phyloP scores from a whole-genome alignment of 306 rosid species.

The Alnus glutinosa region DNA sequence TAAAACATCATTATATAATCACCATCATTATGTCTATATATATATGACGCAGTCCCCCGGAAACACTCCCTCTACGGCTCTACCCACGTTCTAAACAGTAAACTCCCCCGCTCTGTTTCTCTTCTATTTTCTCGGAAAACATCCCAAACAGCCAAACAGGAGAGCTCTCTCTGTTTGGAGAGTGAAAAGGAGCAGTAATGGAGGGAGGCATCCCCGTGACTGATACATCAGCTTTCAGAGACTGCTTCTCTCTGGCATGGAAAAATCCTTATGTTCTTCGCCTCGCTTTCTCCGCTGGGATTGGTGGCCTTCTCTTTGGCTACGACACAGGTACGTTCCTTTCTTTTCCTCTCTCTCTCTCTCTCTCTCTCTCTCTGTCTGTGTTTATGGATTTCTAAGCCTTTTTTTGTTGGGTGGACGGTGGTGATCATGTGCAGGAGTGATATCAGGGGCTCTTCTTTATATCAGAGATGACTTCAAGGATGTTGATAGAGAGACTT shows the following conservation, averaged over 20 bases:
- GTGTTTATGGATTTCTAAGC: background rate
- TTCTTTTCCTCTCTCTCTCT: background rate
- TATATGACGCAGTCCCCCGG: no score
- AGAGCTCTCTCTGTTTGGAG: background rate
- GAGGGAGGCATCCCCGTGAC: slow-evolving; percentile 53
- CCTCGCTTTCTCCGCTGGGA: slow-evolving; percentile 70
- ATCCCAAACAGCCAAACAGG: background rate
- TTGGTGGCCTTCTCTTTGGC: slow-evolving; percentile 70
- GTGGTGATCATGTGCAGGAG: slow-evolving; percentile 39
- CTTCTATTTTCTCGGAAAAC: background rate
- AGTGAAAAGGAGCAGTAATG: background rate
- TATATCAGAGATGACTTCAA: slow-evolving; percentile 63
- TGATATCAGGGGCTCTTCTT: slow-evolving; percentile 62
- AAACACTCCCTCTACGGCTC: no score
- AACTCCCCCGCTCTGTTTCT: background rate
- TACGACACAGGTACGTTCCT: slow-evolving; percentile 50
- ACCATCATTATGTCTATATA: no score
- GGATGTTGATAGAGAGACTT: slow-evolving; percentile 37
- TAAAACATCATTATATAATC: no score
- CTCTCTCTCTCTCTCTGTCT: background rate
- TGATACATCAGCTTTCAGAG: slow-evolving; percentile 63
- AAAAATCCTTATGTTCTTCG: slow-evolving; percentile 70
- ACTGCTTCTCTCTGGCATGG: slow-evolving; percentile 59
- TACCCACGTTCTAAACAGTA: no score
- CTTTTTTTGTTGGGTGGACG: background rate